A percentile compares a stretch with the other conserved stretches of the same genome.
These are phyloP conservation scores for Scenedesmus sp. DNA, from an alignment of 163 green algal genomes.

Conservation along the genomic window DNA sequence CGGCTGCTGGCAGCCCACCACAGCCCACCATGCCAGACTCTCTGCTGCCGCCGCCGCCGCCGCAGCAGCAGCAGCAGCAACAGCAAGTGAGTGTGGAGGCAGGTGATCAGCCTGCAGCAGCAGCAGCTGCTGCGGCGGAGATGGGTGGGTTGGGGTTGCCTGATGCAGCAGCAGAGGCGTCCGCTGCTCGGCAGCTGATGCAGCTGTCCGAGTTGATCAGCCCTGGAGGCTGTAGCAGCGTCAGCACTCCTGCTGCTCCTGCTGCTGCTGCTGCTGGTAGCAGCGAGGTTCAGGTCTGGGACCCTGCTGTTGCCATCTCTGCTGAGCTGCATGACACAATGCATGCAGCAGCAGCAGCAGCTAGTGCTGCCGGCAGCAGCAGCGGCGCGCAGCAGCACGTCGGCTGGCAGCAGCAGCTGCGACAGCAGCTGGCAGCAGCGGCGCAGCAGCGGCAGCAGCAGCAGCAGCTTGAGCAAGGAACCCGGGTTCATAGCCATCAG, in stretches of 20 bases:
- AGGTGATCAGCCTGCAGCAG: background rate
- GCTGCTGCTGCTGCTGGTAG: background rate
- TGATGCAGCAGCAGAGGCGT: no score
- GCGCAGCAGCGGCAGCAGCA: constrained; percentile 24
- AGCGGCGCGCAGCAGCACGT: background rate
- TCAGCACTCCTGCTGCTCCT: background rate
- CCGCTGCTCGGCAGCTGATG: background rate
- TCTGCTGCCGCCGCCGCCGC: background rate
- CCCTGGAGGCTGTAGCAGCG: background rate
- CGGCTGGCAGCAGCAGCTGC: constrained; percentile 18
- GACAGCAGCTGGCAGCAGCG: background rate
- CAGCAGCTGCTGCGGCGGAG: background rate
- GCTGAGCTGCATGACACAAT: background rate
- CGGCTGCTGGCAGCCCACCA: background rate
- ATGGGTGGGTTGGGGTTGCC: background rate
- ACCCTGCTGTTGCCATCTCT: constrained; percentile 23
- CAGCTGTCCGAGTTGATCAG: background rate
- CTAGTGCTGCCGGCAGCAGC: background rate
- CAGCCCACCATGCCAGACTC: background rate
- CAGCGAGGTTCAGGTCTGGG: background rate
- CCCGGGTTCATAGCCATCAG: no score
- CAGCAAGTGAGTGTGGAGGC: background rate
- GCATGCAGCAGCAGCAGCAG: background rate
- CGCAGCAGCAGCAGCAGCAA: constrained; percentile 1
- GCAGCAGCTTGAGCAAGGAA: background rate